These are phyloP conservation scores for Plasmodium vinckei DNA, from an alignment of 169 alveolate species.

Conservation along the genomic window DNA sequence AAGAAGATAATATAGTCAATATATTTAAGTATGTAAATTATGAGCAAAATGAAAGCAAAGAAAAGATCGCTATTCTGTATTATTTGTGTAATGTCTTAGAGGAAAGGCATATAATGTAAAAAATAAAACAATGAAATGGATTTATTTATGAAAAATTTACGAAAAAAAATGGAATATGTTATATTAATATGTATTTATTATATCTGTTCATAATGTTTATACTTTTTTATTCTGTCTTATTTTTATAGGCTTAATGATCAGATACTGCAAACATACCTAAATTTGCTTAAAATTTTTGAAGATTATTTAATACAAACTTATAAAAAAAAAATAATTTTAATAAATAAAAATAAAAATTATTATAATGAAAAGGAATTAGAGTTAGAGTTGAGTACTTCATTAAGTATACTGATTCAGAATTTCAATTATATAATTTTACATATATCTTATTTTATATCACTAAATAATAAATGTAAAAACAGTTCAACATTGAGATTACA, in stretches of 20 bases:
- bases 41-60: constrained; percentile 9
- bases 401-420: neutral
- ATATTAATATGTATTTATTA: neutral
- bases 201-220: neutral
- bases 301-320: neutral
- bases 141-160: neutral
- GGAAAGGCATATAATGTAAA: constrained; percentile 38
- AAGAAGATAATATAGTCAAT: constrained; percentile 19
- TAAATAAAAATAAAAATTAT: neutral
- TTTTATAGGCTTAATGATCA: neutral
- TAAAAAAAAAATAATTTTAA: neutral
- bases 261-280: constrained; percentile 16
- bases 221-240: no score
- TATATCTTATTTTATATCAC: constrained; percentile 33
- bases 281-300: constrained; percentile 17
- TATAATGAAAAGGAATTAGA: neutral
- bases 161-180: neutral
- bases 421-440: constrained; percentile 52
- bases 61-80: constrained; percentile 12
- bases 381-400: neutral
- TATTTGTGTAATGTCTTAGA: constrained; percentile 44
- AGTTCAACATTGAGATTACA: neutral
- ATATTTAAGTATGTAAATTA: constrained; percentile 25
- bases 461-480: constrained; percentile 13
- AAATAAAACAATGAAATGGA: neutral